These are phyloP conservation scores for Nicotiana attenuata DNA, from an alignment of 257 asterid species.

Conservation along the genomic window DNA sequence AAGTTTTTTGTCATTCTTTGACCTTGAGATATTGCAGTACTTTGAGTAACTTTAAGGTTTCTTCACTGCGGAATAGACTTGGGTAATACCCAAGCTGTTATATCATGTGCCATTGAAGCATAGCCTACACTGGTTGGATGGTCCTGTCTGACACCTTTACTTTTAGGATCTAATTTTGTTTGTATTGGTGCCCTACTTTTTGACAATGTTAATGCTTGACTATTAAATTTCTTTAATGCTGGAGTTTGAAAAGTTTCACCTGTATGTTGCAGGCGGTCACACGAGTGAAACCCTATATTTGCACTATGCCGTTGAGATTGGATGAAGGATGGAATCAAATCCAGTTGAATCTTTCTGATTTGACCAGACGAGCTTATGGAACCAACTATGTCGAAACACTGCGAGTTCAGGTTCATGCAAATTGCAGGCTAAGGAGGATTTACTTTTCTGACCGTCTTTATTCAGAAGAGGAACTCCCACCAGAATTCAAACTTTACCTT, in stretches of 20 bases:
- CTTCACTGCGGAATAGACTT: not conserved
- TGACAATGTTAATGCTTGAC: not conserved
- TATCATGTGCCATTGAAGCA: not conserved
- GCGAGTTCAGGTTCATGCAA: conserved; percentile 92
- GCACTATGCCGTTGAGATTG: conserved; percentile 94
- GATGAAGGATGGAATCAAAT: conserved; percentile 97
- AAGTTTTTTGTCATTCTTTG: not conserved
- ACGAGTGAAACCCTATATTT: conserved; percentile 83
- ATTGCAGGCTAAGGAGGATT: conserved; percentile 85
- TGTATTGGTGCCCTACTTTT: not conserved
- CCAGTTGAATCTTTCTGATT: conserved; percentile 83
- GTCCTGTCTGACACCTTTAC: not conserved
- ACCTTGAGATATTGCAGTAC: not conserved
- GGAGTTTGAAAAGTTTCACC: not conserved
- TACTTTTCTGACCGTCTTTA: conserved; percentile 92
- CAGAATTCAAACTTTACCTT: conserved; percentile 91
- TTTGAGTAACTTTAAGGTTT: not conserved
- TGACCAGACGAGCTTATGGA: conserved; percentile 90
- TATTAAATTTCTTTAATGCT: not conserved
- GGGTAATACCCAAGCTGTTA: not conserved
- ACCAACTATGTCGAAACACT: conserved; percentile 90
- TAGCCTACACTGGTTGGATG: not conserved
- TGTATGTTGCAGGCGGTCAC: conserved; percentile 61
- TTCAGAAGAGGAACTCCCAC: conserved; percentile 97
- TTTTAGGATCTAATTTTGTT: not conserved